These are phyloP conservation scores for Hypoxylon sp. DNA, from an alignment of 2,329 filamentous ascomycete species.

Conservation along the genomic window DNA sequence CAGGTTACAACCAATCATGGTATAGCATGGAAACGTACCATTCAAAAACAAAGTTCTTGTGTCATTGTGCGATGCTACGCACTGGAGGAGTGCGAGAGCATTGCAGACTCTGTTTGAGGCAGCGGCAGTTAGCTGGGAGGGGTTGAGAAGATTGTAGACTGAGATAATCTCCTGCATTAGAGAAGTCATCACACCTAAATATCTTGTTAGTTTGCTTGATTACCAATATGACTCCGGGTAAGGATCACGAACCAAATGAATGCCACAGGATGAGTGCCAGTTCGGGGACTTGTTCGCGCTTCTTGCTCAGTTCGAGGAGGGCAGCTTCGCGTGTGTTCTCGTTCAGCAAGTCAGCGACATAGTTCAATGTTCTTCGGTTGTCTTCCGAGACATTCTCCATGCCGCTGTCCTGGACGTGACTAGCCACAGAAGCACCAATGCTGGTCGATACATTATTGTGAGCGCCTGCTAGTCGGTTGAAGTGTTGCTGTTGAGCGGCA, in stretches of 20 bases:
- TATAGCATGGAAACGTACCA: slow-evolving; percentile 67
- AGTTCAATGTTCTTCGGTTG: slow-evolving; percentile 91
- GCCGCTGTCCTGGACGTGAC: slow-evolving; percentile 68
- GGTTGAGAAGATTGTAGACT: slow-evolving; percentile 96
- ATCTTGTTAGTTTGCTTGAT: slow-evolving; percentile 40
- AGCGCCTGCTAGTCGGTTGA: slow-evolving; percentile 79
- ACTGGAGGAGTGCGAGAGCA: slow-evolving; percentile 93
- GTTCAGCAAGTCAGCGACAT: slow-evolving; percentile 92
- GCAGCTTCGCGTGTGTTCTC: slow-evolving; percentile 90
- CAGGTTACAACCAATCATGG: background rate
- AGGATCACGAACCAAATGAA: slow-evolving; percentile 82
- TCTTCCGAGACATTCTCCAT: slow-evolving; percentile 86
- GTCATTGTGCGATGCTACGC: slow-evolving; percentile 97
- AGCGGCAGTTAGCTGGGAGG: slow-evolving; percentile 96
- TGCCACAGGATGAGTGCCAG: slow-evolving; percentile 97
- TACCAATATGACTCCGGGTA: background rate
- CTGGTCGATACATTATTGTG: slow-evolving; percentile 66
- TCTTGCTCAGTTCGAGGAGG: slow-evolving; percentile 96
- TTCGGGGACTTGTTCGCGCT: slow-evolving; percentile 97
- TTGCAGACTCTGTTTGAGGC: slow-evolving; percentile 98
- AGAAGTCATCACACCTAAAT: slow-evolving; percentile 94
- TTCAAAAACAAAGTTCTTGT: slow-evolving; percentile 94
- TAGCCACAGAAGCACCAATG: slow-evolving; percentile 58
- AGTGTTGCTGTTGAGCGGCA: slow-evolving; percentile 73
- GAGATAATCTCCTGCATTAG: slow-evolving; percentile 98